Base-by-base conservation (phyloP, 805 yeast species). In the Ogataea nakhonphanomensis region DNA sequence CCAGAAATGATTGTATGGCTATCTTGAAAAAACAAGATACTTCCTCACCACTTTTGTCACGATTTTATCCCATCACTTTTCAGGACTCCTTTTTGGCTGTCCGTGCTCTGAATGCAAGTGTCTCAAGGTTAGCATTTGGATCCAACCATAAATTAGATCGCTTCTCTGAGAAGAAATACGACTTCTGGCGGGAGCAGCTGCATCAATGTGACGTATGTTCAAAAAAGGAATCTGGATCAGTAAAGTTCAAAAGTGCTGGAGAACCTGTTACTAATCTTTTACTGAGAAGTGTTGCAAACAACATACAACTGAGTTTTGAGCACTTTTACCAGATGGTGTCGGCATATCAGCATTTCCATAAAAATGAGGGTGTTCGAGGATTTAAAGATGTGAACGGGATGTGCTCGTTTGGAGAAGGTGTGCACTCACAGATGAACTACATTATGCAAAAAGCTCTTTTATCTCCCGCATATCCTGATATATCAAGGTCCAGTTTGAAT, bases 341-440 rank as follows among this genome's bases (percentile, higher is more conserved):
- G 38, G 73, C 86, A 4, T 70, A 84, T 37, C 70, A 73, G 37
- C 68, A 72, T 37, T 79, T 79, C 53, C 58, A 79, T 20, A 64
- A 69, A 21, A 68, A 69, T 30, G 68, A 67, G 7, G 64, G 70
- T 23, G 72, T 81, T 36, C 62, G 69, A 8, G 65, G 66, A 5
- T 63, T 62, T 30, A 38, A 46, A 20, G 65, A 67, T 7, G 54
- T 74, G 2, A 80, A 81, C 30, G 76, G 74, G 30, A 69, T 87
- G 46, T 83, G 89, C 36, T 73, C 86, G 1, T 81, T 74, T 53
- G 95, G 95, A 1, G 95, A 87, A 60, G 93, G 91, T 1, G 76
- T 83, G 0, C 73, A 73, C 50, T 82, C 95, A 1, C 93, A 84
- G 57, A 63, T 84, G 51, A 80, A 80, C 51, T 86, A 87, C 51